Conservation (phyloP, 2,329 filamentous ascomycete species). For the Colletotrichum spaethianum region DNA sequence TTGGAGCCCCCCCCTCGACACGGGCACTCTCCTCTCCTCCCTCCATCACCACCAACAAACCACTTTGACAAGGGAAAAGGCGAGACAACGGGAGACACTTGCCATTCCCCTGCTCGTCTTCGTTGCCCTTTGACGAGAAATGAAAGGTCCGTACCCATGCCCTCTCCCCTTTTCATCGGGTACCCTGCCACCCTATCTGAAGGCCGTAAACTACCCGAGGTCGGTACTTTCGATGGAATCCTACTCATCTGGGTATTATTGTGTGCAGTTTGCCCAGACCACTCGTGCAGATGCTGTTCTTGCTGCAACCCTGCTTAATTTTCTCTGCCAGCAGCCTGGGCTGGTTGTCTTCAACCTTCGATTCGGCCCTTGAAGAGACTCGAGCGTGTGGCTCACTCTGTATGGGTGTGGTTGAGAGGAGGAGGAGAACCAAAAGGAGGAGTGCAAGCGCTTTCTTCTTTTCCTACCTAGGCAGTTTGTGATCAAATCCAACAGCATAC, state of each 20-base stretch:
- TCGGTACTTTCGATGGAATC: background rate
- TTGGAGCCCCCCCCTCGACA: background rate
- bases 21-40: constrained; percentile 6
- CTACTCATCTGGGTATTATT: background rate
- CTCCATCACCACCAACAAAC: constrained; percentile 6
- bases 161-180: constrained; percentile 11
- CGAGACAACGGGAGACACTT: constrained; percentile 8
- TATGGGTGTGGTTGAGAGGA: background rate
- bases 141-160: background rate
- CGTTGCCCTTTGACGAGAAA: constrained; percentile 4
- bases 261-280: background rate
- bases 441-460: constrained; percentile 13
- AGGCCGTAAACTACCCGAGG: background rate
- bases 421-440: background rate
- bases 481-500: background rate
- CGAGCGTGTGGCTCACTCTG: background rate
- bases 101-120: background rate
- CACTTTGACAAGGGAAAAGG: background rate
- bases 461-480: constrained; percentile 12
- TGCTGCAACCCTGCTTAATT: background rate
- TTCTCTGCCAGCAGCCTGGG: background rate
- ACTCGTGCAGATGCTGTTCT: background rate
- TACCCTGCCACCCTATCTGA: background rate
- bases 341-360: background rate
- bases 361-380: background rate